A percentile compares a stretch with the other conserved stretches of the same genome.
Evolutionary conservation across 1,284 basidiomycete species (phyloP).

Genomic region (Neotropicomus parvogracilis): DNA sequence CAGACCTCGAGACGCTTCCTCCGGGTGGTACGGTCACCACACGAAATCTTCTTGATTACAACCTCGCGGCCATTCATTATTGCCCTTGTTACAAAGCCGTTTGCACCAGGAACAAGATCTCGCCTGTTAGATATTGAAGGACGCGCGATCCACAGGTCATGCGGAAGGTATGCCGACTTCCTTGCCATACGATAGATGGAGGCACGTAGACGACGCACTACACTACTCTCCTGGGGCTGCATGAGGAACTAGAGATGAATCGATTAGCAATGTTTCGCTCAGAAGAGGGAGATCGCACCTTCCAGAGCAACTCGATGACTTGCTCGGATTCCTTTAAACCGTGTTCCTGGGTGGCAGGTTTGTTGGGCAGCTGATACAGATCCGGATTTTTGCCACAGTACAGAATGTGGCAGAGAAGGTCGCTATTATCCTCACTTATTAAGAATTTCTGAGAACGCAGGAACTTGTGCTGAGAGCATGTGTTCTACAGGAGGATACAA

Average conservation of each 20-base stretch:
- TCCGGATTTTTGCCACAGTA: conserved; percentile 19
- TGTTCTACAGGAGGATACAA: conserved; percentile 11
- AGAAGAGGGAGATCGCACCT: conserved; percentile 13
- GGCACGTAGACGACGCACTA: conserved; percentile 18
- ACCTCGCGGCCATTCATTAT: conserved; percentile 7
- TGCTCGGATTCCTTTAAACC: conserved; percentile 12
- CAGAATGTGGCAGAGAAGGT: conserved; percentile 22
- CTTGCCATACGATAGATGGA: conserved; percentile 30
- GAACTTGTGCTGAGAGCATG: conserved; percentile 12
- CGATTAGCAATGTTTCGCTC: not conserved
- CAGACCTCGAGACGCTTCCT: conserved; percentile 18
- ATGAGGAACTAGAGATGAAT: conserved; percentile 16
- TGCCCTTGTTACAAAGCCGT: conserved; percentile 10
- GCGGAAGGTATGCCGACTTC: conserved; percentile 27
- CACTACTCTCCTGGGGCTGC: not conserved
- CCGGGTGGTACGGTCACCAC: not conserved
- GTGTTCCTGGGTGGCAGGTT: not conserved
- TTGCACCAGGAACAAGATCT: conserved; percentile 8
- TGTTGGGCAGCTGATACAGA: conserved; percentile 15
- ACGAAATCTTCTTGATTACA: conserved; percentile 22
- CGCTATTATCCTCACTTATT: conserved; percentile 16
- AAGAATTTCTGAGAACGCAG: conserved; percentile 2
- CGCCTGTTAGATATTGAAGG: not conserved
- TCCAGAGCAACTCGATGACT: conserved; percentile 26
- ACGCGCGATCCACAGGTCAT: conserved; percentile 13